Conservation (phyloP, 2,329 filamentous ascomycete genomes). For the Stemphylium lycopersici region DNA sequence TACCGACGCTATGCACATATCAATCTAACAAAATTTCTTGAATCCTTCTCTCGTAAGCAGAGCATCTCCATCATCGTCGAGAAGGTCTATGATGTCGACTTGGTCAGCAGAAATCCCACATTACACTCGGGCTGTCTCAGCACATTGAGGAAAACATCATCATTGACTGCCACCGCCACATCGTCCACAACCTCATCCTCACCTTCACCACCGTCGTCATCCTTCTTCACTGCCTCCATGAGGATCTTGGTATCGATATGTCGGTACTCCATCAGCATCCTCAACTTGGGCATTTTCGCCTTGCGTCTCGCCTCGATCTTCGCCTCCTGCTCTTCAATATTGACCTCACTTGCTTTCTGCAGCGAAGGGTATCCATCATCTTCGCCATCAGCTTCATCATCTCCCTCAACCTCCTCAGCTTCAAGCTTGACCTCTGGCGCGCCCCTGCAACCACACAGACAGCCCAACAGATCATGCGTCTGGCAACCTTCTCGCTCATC, state of each 20-base stretch:
- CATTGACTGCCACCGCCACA: slow-evolving; percentile 52
- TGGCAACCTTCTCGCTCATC: slow-evolving; percentile 67
- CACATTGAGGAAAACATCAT: slow-evolving; percentile 57
- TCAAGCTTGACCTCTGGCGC: slow-evolving; percentile 21
- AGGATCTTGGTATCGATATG: slow-evolving; percentile 55
- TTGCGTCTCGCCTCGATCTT: slow-evolving; percentile 46
- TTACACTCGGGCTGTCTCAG: slow-evolving; percentile 54
- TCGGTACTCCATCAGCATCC: slow-evolving; percentile 61
- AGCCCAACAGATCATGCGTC: slow-evolving; percentile 71
- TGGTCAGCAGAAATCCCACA: slow-evolving; percentile 60
- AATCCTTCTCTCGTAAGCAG: neutral
- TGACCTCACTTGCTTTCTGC: slow-evolving; percentile 52
- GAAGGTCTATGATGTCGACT: slow-evolving; percentile 32
- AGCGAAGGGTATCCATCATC: slow-evolving; percentile 34
- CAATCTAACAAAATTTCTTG: neutral
- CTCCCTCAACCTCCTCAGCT: slow-evolving; percentile 22
- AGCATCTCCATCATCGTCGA: neutral
- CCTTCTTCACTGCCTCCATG: slow-evolving; percentile 11
- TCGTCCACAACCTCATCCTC: slow-evolving; percentile 32
- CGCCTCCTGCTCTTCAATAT: slow-evolving; percentile 55
- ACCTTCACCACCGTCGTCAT: neutral
- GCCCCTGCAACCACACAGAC: slow-evolving; percentile 65
- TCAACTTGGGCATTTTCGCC: slow-evolving; percentile 52
- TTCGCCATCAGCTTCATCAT: slow-evolving; percentile 29
- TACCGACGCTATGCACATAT: slow-evolving; percentile 8